Evolutionary conservation across 345 rosid genomes (phyloP), one percentile per base, ranked within the genome.

Genomic region (Linum trigynum): DNA sequence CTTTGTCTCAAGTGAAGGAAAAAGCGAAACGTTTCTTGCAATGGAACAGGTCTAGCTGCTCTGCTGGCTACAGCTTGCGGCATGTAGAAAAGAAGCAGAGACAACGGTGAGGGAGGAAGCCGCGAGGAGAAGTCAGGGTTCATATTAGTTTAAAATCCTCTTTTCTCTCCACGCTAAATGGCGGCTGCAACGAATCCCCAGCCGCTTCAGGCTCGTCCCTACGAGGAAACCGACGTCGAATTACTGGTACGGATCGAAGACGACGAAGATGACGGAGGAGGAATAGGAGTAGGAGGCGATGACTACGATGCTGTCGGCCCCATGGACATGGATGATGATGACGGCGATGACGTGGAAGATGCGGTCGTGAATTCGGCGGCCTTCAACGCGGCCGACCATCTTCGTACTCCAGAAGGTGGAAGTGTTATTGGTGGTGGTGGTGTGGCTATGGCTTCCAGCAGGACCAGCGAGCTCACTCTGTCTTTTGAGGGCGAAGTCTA

Each of bases 401-500:
- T 9, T 32, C 58, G 5, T 2, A 56, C 55, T 40, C 65, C 0
- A 17, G 78, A 74, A 39, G 78, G 64, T 35, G 66, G 63, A 1
- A 23, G 32, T 23, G 32, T 23, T 23, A 23, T 23, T n/a, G 56
- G 62, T 56, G 73, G 73, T 55, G 60, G 43, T 64, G 67, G 57
- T 11, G 65, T 71, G 36, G 79, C 75, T 69, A 65, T 63, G 69
- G 73, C 83, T 45, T 77, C 85, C 63, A 23, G 32, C 32, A 81
- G 87, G 71, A 78, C 79, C 14, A 84, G 87, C 71, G 89, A 87
- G 77, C 87, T 87, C 12, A 83, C 88, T 61, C 86, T 87, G 55
- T 84, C 89, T 37, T 84, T 87, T 56, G 87, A 84, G 78, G 92
- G 92, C 69, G 86, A 87, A 69, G 90, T 84, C 58, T 87, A 78